Evolutionary conservation across 768 basidiomycete species (phyloP).

Genomic region (Boletus vinaceobasis): DNA sequence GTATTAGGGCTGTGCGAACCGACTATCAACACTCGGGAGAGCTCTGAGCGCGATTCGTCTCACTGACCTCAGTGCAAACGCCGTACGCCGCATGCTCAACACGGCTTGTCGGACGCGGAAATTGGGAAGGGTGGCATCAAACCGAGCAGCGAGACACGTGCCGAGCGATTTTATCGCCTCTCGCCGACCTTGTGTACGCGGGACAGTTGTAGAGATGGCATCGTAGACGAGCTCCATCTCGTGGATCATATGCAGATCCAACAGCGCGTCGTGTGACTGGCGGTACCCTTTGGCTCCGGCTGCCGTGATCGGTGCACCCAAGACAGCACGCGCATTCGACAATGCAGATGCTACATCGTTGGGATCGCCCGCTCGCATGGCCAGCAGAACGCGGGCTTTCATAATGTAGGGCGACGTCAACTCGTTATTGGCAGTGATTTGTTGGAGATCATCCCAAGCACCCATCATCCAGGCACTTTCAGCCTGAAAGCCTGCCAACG

Average conservation of each 20-base stretch:
- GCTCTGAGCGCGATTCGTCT: conserved; percentile 14
- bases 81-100: conserved; percentile 84
- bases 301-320: conserved; percentile 83
- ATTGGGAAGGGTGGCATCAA: conserved; percentile 78
- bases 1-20: conserved; percentile 13
- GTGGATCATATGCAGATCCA: conserved; percentile 82
- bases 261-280: conserved; percentile 79
- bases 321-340: conserved; percentile 59
- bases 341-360: conserved; percentile 48
- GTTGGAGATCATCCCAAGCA: conserved; percentile 82
- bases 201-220: conserved; percentile 38
- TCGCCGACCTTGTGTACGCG: conserved; percentile 37
- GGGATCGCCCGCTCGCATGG: conserved; percentile 60
- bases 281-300: conserved; percentile 78
- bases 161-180: conserved; percentile 39
- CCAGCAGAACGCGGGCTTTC: conserved; percentile 76
- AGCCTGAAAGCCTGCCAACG: conserved; percentile 78
- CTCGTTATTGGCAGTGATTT: conserved; percentile 50
- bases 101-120: conserved; percentile 88
- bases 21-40: conserved; percentile 9
- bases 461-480: conserved; percentile 97
- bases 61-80: conserved; percentile 69
- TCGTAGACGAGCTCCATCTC: conserved; percentile 73
- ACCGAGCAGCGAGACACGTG: conserved; percentile 53
- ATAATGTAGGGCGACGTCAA: conserved; percentile 58